Evolutionary conservation across 2,329 filamentous ascomycete species (phyloP), one percentile per base, ranked within the genome.

Genomic region (Colletotrichum sp.): DNA sequence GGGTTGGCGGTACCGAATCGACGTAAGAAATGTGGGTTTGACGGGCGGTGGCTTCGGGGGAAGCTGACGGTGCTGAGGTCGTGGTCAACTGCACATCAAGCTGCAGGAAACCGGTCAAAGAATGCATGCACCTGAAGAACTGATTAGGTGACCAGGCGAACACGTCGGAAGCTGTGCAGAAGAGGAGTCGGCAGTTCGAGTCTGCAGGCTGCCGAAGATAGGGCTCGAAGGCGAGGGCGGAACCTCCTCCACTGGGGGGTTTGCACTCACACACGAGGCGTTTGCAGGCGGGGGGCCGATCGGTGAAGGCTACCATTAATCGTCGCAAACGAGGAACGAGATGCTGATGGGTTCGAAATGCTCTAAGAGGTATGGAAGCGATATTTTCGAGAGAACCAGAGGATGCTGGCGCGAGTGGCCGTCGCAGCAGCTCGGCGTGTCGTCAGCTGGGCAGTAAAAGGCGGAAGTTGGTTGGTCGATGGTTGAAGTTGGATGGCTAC

Each of bases 381-480:
- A 65, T 49, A 12, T 34, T 52, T 34, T 62, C 36, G 36, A 65
- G 24, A 9, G 32, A 60, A 59, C 70, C 44, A 26, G 36, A 63
- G 30, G 34, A 49, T 60, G 21, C 59, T 74, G 70, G 59, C 57
- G 49, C 74, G 63, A 60, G 49, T 64, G 57, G 71, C 71, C 32
- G 70, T 74, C 59, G 49, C 65, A 62, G 71, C 74, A 57, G 44
- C 32, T 69, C 57, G 36, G 32, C 69, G 60, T 69, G 64, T 76
- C 74, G 74, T 76, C 70, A 76, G 74, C 74, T 69, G 70, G 65
- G 36, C 74, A 52, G 70, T n/a, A 34, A 59, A 49, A 32, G 65
- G 34, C 26, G 64, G 49, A 65, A 74, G 64, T 64, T 65, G 74
- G 74, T 74, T 73, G 70, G 70, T 69, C 16, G 70, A 49, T 62